These are phyloP conservation scores for Shiraia bambusicola DNA, from an alignment of 2,329 filamentous ascomycete genomes.

Conservation along the genomic window DNA sequence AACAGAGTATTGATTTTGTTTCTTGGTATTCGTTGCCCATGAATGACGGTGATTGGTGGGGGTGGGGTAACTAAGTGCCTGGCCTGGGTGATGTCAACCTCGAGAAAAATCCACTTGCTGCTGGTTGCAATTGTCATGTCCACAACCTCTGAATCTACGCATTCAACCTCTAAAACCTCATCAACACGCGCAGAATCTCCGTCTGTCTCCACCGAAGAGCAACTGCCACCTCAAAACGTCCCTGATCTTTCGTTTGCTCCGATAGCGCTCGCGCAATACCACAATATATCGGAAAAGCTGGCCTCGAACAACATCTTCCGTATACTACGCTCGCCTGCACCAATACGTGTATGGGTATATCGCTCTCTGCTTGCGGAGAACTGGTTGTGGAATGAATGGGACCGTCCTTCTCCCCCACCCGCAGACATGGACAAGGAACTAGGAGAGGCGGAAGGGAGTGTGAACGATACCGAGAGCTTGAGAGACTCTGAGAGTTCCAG, in stretches of 20 bases:
- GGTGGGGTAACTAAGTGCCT: conserved; percentile 10
- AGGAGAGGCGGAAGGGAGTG: conserved; percentile 6
- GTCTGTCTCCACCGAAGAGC: conserved; percentile 1
- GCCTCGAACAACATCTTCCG: conserved; percentile 27
- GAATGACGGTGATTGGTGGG: conserved; percentile 8
- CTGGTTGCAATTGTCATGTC: conserved; percentile 8
- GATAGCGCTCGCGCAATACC: conserved; percentile 28
- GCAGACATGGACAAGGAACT: conserved; percentile 9
- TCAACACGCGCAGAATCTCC: conserved; percentile 9
- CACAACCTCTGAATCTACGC: conserved; percentile 13
- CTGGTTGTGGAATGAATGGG: conserved; percentile 24
- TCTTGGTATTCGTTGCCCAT: too few species aligned
- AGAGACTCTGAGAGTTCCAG: conserved; percentile 14
- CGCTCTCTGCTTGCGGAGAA: conserved; percentile 25
- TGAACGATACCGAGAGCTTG: conserved; percentile 16
- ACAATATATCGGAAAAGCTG: conserved; percentile 22
- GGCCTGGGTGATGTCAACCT: conserved; percentile 2
- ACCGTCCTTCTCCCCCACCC: conserved; percentile 6
- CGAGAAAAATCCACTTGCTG: not conserved
- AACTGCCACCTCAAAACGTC: conserved; percentile 5
- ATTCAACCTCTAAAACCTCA: conserved; percentile 2
- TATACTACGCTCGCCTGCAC: conserved; percentile 29
- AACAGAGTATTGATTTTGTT: too few species aligned
- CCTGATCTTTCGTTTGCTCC: conserved; percentile 21
- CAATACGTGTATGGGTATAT: conserved; percentile 31